A percentile compares a stretch with the other conserved stretches of the same genome.
Conservation (phyloP, 192 early-diverging fungal genomes). For the Ambispora gerdemannii region DNA sequence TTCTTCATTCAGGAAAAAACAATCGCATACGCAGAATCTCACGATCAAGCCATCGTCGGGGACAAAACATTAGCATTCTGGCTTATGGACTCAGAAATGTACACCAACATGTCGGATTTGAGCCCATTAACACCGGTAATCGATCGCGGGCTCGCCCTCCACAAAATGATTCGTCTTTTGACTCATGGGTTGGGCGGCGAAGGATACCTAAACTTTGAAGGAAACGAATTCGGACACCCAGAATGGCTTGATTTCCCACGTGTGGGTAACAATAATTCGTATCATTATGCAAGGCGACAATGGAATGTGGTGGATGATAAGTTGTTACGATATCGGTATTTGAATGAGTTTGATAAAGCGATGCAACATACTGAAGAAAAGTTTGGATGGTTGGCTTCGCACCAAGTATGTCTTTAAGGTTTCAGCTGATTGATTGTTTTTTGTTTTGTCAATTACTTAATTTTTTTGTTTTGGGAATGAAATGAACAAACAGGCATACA, state of each 20-base stretch:
- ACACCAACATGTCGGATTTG: constrained; percentile 86
- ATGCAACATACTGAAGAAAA: constrained; percentile 79
- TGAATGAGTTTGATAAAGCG: constrained; percentile 84
- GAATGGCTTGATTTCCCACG: constrained; percentile 99
- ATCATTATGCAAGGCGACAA: constrained; percentile 93
- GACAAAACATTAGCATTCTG: constrained; percentile 99
- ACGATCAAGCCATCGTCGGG: constrained; percentile 97
- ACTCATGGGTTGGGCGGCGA: constrained; percentile 91
- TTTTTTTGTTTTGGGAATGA: neutral
- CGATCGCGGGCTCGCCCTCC: constrained; percentile 90
- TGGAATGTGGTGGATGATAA: constrained; percentile 91
- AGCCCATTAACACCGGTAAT: constrained; percentile 81
- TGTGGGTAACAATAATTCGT: constrained; percentile 82
- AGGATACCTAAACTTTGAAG: constrained; percentile 95
- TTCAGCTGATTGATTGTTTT: neutral
- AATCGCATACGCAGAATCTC: constrained; percentile 93
- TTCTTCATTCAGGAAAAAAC: constrained; percentile 85
- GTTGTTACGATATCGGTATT: constrained; percentile 86
- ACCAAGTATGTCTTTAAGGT: constrained; percentile 48
- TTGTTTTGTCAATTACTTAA: too few relatives aligned
- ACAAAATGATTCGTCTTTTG: constrained; percentile 94
- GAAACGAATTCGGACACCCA: constrained; percentile 98
- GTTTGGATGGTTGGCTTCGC: constrained; percentile 64
- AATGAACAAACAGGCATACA: constrained; percentile 56
- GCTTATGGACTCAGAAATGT: constrained; percentile 99